These are phyloP conservation scores for Ophiostoma ulmi DNA, from an alignment of 2,329 filamentous ascomycete genomes.

Conservation along the genomic window DNA sequence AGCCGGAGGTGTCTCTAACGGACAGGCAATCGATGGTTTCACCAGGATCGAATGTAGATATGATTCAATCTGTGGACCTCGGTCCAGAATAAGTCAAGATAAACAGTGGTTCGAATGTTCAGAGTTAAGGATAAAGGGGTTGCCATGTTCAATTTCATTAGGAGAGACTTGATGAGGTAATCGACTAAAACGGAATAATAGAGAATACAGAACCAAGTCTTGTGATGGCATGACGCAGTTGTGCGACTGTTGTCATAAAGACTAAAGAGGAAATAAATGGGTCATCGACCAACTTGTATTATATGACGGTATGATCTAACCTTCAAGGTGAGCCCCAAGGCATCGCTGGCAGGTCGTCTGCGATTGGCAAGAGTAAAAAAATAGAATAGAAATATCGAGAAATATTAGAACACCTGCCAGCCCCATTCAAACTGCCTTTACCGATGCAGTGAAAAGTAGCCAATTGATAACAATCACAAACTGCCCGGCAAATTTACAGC, in stretches of 20 bases:
- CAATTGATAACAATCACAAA: not conserved
- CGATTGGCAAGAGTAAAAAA: not conserved
- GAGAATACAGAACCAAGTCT: not conserved
- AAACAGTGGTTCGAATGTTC: not conserved
- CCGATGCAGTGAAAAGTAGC: not conserved
- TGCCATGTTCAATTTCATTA: not conserved
- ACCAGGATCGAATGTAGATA: not conserved
- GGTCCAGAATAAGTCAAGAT: constrained; percentile 10
- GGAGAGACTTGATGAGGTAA: not conserved
- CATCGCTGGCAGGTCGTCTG: not conserved
- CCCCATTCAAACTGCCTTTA: no score
- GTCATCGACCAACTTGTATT: not conserved
- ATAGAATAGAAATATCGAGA: not conserved
- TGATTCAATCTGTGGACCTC: not conserved
- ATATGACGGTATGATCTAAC: not conserved
- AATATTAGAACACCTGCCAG: no score
- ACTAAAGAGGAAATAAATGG: not conserved
- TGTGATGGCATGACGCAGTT: constrained; percentile 1
- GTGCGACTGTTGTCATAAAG: not conserved
- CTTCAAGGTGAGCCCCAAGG: not conserved
- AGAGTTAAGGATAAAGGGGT: not conserved
- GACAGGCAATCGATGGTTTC: not conserved
- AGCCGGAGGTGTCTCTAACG: not conserved
- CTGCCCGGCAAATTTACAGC: not conserved
- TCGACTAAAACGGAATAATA: not conserved